A percentile compares a stretch with the other conserved stretches of the same genome.
These are phyloP conservation scores for Pichia sp. DNA, from an alignment of 1,139 yeast species.

Conservation along the genomic window DNA sequence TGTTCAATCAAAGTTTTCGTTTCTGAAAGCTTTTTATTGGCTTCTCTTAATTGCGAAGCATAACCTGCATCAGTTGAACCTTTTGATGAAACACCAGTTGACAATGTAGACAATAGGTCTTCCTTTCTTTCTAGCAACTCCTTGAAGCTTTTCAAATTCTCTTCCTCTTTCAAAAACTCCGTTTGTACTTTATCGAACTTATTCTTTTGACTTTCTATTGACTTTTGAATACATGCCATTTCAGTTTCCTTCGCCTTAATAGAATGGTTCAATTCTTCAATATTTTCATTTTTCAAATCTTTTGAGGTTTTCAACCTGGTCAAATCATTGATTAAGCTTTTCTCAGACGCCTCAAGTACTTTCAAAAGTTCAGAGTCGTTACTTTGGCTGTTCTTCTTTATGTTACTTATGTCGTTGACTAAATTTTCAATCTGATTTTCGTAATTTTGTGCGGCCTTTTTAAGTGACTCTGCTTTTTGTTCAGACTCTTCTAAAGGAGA, in stretches of 20 bases:
- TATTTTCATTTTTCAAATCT: slow-evolving; percentile 1
- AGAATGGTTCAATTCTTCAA: neutral
- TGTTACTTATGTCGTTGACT: slow-evolving; percentile 55
- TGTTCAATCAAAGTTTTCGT: slow-evolving; percentile 58
- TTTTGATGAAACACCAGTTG: slow-evolving; percentile 86
- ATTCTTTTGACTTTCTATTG: slow-evolving; percentile 21
- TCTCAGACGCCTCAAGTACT: slow-evolving; percentile 56
- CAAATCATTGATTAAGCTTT: slow-evolving; percentile 55
- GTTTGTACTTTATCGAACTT: slow-evolving; percentile 28
- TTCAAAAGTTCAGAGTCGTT: slow-evolving; percentile 60
- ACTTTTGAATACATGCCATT: slow-evolving; percentile 23
- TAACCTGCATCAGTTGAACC: slow-evolving; percentile 83
- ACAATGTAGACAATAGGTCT: slow-evolving; percentile 74
- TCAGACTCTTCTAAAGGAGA: slow-evolving; percentile 37
- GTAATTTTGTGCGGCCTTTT: slow-evolving; percentile 5
- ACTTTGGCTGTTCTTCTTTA: slow-evolving; percentile 53
- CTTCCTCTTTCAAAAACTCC: slow-evolving; percentile 43
- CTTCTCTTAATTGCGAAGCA: slow-evolving; percentile 63
- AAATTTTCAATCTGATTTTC: slow-evolving; percentile 52
- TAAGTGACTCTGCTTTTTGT: slow-evolving; percentile 28
- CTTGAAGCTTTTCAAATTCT: slow-evolving; percentile 42
- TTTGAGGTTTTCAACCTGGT: slow-evolving; percentile 62
- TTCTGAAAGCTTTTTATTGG: slow-evolving; percentile 53
- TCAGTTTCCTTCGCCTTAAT: slow-evolving; percentile 14
- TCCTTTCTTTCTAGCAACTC: slow-evolving; percentile 57